Percentiles rank a stretch among this genome's conserved stretches.
Evolutionary conservation across 441 rosid species (phyloP).

Genomic region (Oxalis stricta): DNA sequence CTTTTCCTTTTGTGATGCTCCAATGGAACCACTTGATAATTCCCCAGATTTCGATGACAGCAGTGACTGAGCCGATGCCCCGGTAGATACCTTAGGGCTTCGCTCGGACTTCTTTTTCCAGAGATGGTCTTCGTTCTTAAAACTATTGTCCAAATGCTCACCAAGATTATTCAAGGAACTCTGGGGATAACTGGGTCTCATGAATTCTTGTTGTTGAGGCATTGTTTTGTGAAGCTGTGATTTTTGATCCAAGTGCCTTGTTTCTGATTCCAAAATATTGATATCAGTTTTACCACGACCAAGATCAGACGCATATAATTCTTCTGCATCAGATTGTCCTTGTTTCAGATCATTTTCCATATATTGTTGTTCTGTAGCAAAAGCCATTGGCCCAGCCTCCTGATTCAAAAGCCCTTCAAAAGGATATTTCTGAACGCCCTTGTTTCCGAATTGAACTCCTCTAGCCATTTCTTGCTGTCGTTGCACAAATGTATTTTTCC

Average conservation of each 20-base stretch:
- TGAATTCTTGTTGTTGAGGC: conserved; percentile 38
- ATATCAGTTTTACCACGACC: conserved; percentile 36
- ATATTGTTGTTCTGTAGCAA: conserved; percentile 44
- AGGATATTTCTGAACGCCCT: conserved; percentile 53
- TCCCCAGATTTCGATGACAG: conserved; percentile 95
- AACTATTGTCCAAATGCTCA: conserved; percentile 53
- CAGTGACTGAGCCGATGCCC: conserved; percentile 82
- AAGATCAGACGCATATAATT: conserved; percentile 36
- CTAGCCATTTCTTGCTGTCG: conserved; percentile 50
- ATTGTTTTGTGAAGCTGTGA: conserved; percentile 47
- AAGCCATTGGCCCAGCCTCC: conserved; percentile 42
- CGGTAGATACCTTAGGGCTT: conserved; percentile 77
- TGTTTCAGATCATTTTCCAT: conserved; percentile 56
- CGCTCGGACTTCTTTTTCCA: conserved; percentile 65
- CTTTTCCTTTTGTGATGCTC: conserved; percentile 69
- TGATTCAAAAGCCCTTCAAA: conserved; percentile 60
- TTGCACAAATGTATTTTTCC: conserved; percentile 50
- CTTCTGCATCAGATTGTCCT: conserved; percentile 66
- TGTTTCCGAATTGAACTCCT: conserved; percentile 49
- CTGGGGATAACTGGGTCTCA: conserved; percentile 52
- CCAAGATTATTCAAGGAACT: conserved; percentile 51
- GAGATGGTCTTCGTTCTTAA: conserved; percentile 68
- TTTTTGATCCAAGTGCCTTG: conserved; percentile 46
- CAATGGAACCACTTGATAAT: conserved; percentile 78
- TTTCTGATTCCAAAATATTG: conserved; percentile 40